These are phyloP conservation scores for Peronospora farinosa DNA, from an alignment of 352 stramenopile species.

Conservation along the genomic window DNA sequence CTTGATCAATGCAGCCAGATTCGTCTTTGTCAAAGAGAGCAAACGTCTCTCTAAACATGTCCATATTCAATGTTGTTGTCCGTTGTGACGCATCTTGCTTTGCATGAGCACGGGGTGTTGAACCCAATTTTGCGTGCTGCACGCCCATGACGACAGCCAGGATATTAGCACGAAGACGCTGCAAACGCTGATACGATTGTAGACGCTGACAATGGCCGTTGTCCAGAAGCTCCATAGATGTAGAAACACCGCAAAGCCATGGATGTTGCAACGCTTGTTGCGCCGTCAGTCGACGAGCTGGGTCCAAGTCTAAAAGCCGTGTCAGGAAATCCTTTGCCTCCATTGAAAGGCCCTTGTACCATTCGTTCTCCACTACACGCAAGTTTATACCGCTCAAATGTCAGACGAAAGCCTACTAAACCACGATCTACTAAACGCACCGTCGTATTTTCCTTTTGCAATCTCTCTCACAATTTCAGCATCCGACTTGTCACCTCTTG, in stretches of 20 bases:
- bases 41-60: slow-evolving; percentile 80
- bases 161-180: slow-evolving; percentile 71
- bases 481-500: slow-evolving; percentile 60
- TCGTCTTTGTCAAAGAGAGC: slow-evolving; percentile 71
- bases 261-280: slow-evolving; percentile 50
- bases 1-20: slow-evolving; percentile 57
- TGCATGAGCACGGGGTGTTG: slow-evolving; percentile 10
- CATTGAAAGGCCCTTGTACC: slow-evolving; percentile 49
- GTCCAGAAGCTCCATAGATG: slow-evolving; percentile 37
- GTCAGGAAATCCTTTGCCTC: slow-evolving; percentile 57
- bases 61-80: slow-evolving; percentile 64
- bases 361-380: slow-evolving; percentile 51
- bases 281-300: slow-evolving; percentile 46
- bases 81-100: slow-evolving; percentile 22
- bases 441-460: slow-evolving; percentile 51
- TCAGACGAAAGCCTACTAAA: too few relatives aligned
- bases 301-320: slow-evolving; percentile 43
- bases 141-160: slow-evolving; percentile 64
- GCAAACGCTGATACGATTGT: slow-evolving; percentile 57
- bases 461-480: slow-evolving; percentile 62
- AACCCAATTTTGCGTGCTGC: slow-evolving; percentile 50
- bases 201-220: slow-evolving; percentile 47
- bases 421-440: slow-evolving; percentile 19
- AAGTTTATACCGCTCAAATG: too few relatives aligned
- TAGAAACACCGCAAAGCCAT: slow-evolving; percentile 48